Evolutionary conservation across 2,329 filamentous ascomycete species (phyloP).

Genomic region (Aschersonia sp.): DNA sequence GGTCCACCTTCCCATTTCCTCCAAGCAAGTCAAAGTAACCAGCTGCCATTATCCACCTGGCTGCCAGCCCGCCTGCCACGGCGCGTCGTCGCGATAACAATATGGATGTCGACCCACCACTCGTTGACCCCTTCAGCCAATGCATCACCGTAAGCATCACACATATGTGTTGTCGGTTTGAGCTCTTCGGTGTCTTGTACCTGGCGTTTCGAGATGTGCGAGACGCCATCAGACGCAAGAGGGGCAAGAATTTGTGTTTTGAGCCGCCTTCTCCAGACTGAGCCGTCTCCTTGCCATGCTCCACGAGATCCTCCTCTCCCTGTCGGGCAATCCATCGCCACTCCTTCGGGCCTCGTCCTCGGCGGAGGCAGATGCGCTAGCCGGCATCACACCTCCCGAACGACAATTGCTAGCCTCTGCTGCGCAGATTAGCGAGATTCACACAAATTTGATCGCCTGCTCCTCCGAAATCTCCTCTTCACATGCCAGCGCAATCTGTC

Average conservation of each 20-base stretch:
- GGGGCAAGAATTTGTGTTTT: slow-evolving; percentile 11
- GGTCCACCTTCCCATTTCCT: no score
- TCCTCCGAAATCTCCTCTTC: slow-evolving; percentile 52
- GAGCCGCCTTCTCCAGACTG: neutral
- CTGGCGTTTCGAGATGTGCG: slow-evolving; percentile 29
- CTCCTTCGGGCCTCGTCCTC: slow-evolving; percentile 48
- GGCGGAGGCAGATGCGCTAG: slow-evolving; percentile 29
- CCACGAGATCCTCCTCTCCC: slow-evolving; percentile 93
- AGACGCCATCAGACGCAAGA: slow-evolving; percentile 22
- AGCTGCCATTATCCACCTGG: no score
- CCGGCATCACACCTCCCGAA: slow-evolving; percentile 61
- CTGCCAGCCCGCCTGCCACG: no score
- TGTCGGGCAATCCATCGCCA: slow-evolving; percentile 85
- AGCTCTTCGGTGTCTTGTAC: slow-evolving; percentile 35
- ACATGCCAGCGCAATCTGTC: slow-evolving; percentile 72
- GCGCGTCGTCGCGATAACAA: no score
- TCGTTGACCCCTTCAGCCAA: neutral
- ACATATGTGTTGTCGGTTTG: slow-evolving; percentile 36
- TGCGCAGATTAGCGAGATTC: slow-evolving; percentile 63
- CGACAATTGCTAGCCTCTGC: slow-evolving; percentile 66
- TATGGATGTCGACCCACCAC: no score
- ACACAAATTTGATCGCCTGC: slow-evolving; percentile 56
- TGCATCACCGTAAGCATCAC: neutral
- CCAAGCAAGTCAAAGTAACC: no score
- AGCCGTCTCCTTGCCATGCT: slow-evolving; percentile 47